Conservation (phyloP, 345 rosid genomes). For the Camelina sativa region DNA sequence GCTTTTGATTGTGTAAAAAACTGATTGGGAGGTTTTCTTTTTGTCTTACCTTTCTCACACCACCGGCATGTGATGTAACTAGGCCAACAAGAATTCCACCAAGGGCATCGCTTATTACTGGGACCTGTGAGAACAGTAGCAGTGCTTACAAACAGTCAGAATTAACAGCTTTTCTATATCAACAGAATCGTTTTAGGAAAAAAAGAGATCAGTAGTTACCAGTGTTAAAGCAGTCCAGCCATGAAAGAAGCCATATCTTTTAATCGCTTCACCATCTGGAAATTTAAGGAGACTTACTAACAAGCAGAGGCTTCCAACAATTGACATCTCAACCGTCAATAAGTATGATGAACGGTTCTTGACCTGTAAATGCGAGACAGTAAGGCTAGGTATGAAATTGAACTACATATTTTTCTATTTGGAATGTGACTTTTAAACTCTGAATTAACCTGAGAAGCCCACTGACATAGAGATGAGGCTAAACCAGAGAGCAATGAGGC, state of each 20-base stretch:
- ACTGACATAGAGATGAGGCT: slow-evolving; percentile 93
- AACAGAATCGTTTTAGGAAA: not conserved
- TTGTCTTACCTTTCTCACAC: slow-evolving; percentile 81
- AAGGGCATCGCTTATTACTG: slow-evolving; percentile 76
- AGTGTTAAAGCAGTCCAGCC: slow-evolving; percentile 91
- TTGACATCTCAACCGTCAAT: slow-evolving; percentile 97
- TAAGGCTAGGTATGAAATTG: not conserved
- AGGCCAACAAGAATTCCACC: slow-evolving; percentile 98
- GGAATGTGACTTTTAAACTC: not conserved
- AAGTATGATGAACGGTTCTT: slow-evolving; percentile 93
- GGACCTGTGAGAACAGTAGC: slow-evolving; percentile 57
- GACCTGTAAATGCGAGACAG: slow-evolving; percentile 56
- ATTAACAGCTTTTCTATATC: not conserved
- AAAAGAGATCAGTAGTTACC: slow-evolving; percentile 36
- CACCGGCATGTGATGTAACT: slow-evolving; percentile 93
- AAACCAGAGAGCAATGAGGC: slow-evolving; percentile 98
- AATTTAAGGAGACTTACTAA: slow-evolving; percentile 77
- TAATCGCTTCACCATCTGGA: slow-evolving; percentile 97
- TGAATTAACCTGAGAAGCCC: slow-evolving; percentile 87
- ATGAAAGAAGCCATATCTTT: slow-evolving; percentile 75
- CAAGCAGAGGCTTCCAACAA: slow-evolving; percentile 93
- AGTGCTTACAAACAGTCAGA: no score
- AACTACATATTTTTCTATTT: not conserved
- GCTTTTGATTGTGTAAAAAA: not conserved
- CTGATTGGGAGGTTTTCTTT: not conserved